Evolutionary conservation across 495 filamentous ascomycete species (phyloP).

Genomic region (Lepidopterella palustris): DNA sequence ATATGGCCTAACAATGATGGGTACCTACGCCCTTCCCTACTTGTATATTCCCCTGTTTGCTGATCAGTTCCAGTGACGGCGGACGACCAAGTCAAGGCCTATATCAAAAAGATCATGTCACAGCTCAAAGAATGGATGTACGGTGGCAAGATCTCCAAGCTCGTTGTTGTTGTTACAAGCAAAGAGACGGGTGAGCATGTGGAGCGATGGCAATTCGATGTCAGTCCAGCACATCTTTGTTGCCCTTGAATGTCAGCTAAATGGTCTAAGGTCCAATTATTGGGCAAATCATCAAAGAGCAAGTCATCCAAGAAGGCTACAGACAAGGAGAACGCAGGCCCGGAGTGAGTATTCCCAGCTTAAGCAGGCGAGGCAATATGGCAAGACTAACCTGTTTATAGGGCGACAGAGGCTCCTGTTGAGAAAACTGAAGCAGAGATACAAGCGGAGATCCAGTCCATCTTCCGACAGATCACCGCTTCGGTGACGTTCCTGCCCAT

Average conservation of each 20-base stretch:
- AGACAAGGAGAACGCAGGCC: slow-evolving; percentile 58
- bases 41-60: not conserved
- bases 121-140: slow-evolving; percentile 96
- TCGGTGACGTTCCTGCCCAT: slow-evolving; percentile 95
- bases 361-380: not conserved
- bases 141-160: slow-evolving; percentile 89
- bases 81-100: slow-evolving; percentile 97
- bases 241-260: not conserved
- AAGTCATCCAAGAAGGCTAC: slow-evolving; percentile 43
- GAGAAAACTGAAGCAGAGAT: slow-evolving; percentile 92
- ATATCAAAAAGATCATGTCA: slow-evolving; percentile 97
- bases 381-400: not conserved
- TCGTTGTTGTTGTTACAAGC: slow-evolving; percentile 90
- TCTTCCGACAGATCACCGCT: slow-evolving; percentile 96
- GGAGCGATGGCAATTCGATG: slow-evolving; percentile 98
- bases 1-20: slow-evolving; percentile 98
- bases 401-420: slow-evolving; percentile 33
- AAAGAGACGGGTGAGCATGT: slow-evolving; percentile 95
- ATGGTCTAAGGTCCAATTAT: slow-evolving; percentile 57
- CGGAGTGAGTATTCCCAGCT: slow-evolving; percentile 43
- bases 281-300: slow-evolving; percentile 51
- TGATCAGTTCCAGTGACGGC: slow-evolving; percentile 55
- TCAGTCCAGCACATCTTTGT: slow-evolving; percentile 37
- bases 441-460: slow-evolving; percentile 86
- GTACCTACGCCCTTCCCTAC: slow-evolving; percentile 35